A percentile compares a stretch with the other conserved stretches of the same genome.
Evolutionary conservation across 2,329 filamentous ascomycete species (phyloP).

Genomic region (Claviceps sp.): DNA sequence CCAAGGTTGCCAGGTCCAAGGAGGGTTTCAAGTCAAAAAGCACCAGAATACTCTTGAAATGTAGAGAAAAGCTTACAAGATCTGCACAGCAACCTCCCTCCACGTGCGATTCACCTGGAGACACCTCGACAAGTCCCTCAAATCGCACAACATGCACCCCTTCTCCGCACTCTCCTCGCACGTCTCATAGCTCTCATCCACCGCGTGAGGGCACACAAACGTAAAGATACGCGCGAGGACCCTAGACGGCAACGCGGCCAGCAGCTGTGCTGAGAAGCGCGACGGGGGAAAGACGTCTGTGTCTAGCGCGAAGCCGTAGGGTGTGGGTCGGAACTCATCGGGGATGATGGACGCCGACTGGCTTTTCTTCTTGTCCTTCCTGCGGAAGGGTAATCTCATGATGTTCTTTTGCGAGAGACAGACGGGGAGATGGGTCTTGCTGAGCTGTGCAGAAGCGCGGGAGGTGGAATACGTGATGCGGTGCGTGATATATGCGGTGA

Average conservation of each 20-base stretch:
- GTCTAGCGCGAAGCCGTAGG: constrained; percentile 9
- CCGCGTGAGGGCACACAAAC: constrained; percentile 70
- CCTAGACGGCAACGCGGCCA: constrained; percentile 47
- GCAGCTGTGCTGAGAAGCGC: constrained; percentile 25
- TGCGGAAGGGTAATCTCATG: constrained; percentile 25
- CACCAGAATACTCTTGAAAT: background rate
- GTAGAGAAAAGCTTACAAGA: constrained; percentile 43
- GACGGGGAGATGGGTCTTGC: too few relatives aligned
- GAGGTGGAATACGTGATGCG: too few relatives aligned
- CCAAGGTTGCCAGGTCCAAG: background rate
- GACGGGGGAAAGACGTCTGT: constrained; percentile 24
- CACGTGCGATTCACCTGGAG: constrained; percentile 62
- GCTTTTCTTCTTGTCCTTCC: constrained; percentile 24
- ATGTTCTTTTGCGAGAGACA: background rate
- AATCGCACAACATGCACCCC: constrained; percentile 85
- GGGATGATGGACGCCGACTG: constrained; percentile 13
- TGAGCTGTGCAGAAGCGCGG: too few relatives aligned
- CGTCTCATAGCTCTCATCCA: constrained; percentile 64
- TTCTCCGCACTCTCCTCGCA: constrained; percentile 73
- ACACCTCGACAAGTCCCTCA: constrained; percentile 76
- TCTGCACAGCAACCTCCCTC: constrained; percentile 37
- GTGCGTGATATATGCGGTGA: too few relatives aligned
- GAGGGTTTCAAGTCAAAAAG: background rate
- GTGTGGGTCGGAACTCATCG: constrained; percentile 16
- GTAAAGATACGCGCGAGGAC: constrained; percentile 67